Evolutionary conservation across 2,329 filamentous ascomycete genomes (phyloP).

Genomic region (Hypocrella siamensis): DNA sequence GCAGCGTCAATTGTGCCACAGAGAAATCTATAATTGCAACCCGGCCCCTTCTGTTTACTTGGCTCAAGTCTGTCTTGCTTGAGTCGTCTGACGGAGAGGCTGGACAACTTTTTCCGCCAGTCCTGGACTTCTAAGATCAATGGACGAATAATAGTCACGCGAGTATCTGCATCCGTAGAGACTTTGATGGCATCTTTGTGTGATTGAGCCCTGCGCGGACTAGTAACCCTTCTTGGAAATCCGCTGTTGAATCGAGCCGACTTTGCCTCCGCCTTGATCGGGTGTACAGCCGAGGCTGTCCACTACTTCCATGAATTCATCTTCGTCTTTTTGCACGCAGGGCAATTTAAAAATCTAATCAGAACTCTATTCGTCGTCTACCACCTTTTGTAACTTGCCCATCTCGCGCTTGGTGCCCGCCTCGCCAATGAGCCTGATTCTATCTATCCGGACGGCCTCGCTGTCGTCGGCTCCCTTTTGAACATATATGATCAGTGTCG

Average conservation of each 20-base stretch:
- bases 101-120: slow-evolving; percentile 4
- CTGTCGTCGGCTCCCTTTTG: slow-evolving; percentile 69
- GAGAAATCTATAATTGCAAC: slow-evolving; percentile 67
- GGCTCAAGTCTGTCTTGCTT: slow-evolving; percentile 14
- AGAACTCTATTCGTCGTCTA: slow-evolving; percentile 45
- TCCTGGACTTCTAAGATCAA: background rate
- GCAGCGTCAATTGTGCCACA: slow-evolving; percentile 69
- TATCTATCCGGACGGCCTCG: slow-evolving; percentile 74
- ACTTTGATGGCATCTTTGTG: too few relatives aligned
- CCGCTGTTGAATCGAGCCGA: too few relatives aligned
- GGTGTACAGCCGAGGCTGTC: too few relatives aligned
- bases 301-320: background rate
- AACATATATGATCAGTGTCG: slow-evolving; percentile 74
- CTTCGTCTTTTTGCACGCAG: background rate
- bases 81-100: slow-evolving; percentile 11
- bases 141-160: background rate
- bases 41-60: slow-evolving; percentile 37
- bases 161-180: too few relatives aligned
- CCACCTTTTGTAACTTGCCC: slow-evolving; percentile 92
- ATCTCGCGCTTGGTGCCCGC: slow-evolving; percentile 81
- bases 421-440: slow-evolving; percentile 71
- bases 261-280: too few relatives aligned
- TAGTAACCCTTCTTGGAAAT: too few relatives aligned
- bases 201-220: too few relatives aligned
- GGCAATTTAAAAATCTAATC: background rate